phyloP scores from a whole-genome alignment of 441 rosid species.

The Cnidoscolus chayamansa region DNA sequence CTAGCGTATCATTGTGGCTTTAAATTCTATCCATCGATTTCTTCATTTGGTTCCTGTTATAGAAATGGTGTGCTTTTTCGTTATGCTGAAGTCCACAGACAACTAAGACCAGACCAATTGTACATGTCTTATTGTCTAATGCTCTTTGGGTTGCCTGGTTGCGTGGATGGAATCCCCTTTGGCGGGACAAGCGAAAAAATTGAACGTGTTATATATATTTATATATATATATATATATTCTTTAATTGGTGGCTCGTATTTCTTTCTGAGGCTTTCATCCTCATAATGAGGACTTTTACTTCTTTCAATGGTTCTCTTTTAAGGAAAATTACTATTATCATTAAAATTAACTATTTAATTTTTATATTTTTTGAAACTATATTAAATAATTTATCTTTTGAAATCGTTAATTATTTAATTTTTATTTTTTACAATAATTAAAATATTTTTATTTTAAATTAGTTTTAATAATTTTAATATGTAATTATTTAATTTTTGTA shows the following conservation, averaged over 20 bases:
- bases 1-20: constrained; percentile 24
- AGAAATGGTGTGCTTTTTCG: constrained; percentile 20
- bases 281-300: constrained; percentile 14
- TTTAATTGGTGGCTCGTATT: neutral
- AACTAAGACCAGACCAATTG: constrained; percentile 11
- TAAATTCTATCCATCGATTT: constrained; percentile 8
- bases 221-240: neutral
- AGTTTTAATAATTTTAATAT: too few relatives aligned
- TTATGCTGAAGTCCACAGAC: constrained; percentile 14
- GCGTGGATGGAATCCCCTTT: neutral
- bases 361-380: too few relatives aligned
- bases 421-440: too few relatives aligned
- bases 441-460: too few relatives aligned
- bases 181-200: neutral
- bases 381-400: too few relatives aligned
- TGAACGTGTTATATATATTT: neutral
- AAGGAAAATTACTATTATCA: too few relatives aligned
- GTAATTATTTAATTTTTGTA: too few relatives aligned
- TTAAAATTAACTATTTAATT: too few relatives aligned
- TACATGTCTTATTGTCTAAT: constrained; percentile 13
- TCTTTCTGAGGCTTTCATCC: constrained; percentile 14
- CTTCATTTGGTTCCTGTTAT: constrained; percentile 20
- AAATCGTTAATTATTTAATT: too few relatives aligned
- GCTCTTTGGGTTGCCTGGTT: constrained; percentile 5
- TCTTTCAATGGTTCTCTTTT: too few relatives aligned